These are phyloP conservation scores for Tulasnella sp. DNA, from an alignment of 768 basidiomycete species.

Conservation along the genomic window DNA sequence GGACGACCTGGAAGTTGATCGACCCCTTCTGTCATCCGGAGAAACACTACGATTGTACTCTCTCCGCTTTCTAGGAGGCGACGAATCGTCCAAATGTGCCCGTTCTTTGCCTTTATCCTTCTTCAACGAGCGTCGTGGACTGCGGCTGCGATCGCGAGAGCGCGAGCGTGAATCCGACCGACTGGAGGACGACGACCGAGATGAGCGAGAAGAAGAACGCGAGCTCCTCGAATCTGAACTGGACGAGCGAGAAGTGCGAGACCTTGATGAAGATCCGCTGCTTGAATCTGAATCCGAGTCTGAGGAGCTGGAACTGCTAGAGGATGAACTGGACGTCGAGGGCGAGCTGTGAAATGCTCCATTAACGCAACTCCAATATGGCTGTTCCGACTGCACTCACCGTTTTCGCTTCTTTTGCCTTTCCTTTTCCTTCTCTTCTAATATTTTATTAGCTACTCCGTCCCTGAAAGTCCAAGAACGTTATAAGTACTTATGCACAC, in stretches of 20 bases:
- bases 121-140: background rate
- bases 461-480: background rate
- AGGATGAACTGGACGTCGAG: constrained; percentile 24
- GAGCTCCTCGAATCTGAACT: constrained; percentile 37
- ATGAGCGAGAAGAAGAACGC: constrained; percentile 34
- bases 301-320: constrained; percentile 36
- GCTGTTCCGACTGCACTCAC: background rate
- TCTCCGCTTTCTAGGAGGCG: background rate
- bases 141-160: constrained; percentile 19
- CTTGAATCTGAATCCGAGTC: constrained; percentile 41
- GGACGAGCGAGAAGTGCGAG: constrained; percentile 43
- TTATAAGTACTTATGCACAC: too few relatives aligned
- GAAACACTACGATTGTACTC: constrained; percentile 3
- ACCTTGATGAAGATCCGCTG: constrained; percentile 44
- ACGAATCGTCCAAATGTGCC: background rate
- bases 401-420: constrained; percentile 46
- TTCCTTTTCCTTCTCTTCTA: constrained; percentile 79
- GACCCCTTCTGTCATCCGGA: background rate
- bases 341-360: background rate
- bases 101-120: background rate
- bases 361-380: too few relatives aligned
- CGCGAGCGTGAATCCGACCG: background rate
- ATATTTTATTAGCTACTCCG: constrained; percentile 63
- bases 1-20: background rate
- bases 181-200: background rate